Evolutionary conservation across 495 filamentous ascomycete genomes (phyloP), one percentile per base, ranked within the genome.

Genomic region (Aspergillus carlsbadensis): DNA sequence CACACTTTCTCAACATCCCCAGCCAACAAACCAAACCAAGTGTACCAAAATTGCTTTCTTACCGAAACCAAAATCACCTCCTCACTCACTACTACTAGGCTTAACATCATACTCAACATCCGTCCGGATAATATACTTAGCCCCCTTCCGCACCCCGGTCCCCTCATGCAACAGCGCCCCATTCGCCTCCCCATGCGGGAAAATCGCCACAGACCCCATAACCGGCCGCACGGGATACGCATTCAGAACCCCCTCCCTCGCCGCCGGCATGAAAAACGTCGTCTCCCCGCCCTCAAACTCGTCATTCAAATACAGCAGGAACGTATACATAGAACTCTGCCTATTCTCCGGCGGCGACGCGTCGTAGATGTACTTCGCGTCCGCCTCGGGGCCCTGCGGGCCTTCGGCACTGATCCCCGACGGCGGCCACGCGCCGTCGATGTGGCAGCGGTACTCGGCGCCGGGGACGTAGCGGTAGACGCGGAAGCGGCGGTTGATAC

Each of bases 91-190:
- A n/a, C n/a, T n/a, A 46, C 47, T 34, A 24, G 69, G 65, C 36
- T 69, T 66, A n/a, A 74, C 65, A 46, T 74, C 71, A 48, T 74
- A 74, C 64, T 74, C 71, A 56, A 74, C 69, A 48, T 74, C 71
- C 5, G 66, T 70, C 24, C 71, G 37, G 36, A 74, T 72, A n/a
- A 74, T 74, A 58, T 74, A 74, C 47, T 74, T 74, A 2, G 71
- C 71, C 5, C 71, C 71, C 47, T 67, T 71, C 52, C 65, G 58
- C 1, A 74, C 71, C 13, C 71, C 70, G 0, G 71, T 74, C 7
- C 71, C 71, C 54, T 74, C 71, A 65, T 74, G 71, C 22, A 74
- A 46, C 50, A 74, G 57, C 8, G 71, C 71, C 2, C 71, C 71
- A 52, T 74, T 74, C 2, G 69, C 45, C 62, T 74, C 71, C 1